Evolutionary conservation across 129 eudicot genomes (phyloP).

Genomic region (Artemisia tridentata): DNA sequence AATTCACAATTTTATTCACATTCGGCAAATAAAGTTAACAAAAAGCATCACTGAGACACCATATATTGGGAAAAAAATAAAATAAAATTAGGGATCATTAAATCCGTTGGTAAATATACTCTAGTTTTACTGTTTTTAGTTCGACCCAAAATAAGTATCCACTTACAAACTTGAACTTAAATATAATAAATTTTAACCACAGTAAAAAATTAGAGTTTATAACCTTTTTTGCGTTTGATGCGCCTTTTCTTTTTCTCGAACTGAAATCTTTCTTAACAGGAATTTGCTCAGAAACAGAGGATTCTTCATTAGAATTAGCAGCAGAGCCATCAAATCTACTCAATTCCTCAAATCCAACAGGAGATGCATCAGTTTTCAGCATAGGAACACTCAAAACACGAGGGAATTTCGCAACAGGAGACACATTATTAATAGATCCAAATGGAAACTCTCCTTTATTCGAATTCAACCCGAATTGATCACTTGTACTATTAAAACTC

Average conservation of each 20-base stretch:
- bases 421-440: conserved; percentile 30
- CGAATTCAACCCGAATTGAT: conserved; percentile 32
- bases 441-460: conserved; percentile 28
- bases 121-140: too few species aligned
- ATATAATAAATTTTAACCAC: too few species aligned
- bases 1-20: background rate
- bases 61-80: too few species aligned
- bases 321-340: conserved; percentile 33
- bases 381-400: conserved; percentile 70
- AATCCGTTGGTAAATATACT: too few species aligned
- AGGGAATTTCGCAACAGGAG: conserved; percentile 39
- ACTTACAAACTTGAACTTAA: too few species aligned
- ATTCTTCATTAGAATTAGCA: conserved; percentile 34
- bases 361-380: conserved; percentile 44
- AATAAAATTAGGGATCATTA: too few species aligned
- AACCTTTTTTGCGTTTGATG: conserved; percentile 39
- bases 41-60: background rate
- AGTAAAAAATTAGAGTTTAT: background rate
- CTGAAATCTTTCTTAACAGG: conserved; percentile 34
- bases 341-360: conserved; percentile 31
- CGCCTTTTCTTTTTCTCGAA: conserved; percentile 67
- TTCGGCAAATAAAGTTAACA: background rate
- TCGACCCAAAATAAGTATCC: too few species aligned
- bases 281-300: conserved; percentile 41
- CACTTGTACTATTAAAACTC: conserved; percentile 64